Evolutionary conservation across 2,329 filamentous ascomycete genomes (phyloP).

Genomic region (Thermomyces lanuginosus): DNA sequence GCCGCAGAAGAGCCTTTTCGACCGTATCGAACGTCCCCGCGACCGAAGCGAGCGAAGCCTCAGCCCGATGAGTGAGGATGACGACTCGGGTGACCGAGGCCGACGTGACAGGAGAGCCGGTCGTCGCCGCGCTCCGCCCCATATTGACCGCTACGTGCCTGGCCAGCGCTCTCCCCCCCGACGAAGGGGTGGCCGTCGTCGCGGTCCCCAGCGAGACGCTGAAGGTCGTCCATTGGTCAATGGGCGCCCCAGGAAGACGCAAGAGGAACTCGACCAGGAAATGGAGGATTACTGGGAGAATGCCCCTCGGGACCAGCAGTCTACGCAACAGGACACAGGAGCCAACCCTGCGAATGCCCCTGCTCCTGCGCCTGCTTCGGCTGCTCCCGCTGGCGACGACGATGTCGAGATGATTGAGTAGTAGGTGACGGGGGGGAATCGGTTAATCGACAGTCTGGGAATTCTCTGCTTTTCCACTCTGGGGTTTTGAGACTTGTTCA

Average conservation of each 20-base stretch:
- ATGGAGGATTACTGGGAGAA: constrained; percentile 83
- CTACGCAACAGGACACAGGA: too few species aligned
- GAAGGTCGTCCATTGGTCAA: constrained; percentile 32
- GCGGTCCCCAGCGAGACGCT: constrained; percentile 24
- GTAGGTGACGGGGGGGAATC: too few species aligned
- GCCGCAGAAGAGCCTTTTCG: constrained; percentile 47
- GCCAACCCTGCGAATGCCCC: constrained; percentile 7
- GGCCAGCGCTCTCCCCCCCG: constrained; percentile 32
- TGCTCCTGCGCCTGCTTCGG: constrained; percentile 12
- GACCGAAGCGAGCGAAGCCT: constrained; percentile 26
- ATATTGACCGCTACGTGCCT: constrained; percentile 68
- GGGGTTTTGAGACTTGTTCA: too few species aligned
- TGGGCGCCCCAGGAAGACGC: constrained; percentile 59
- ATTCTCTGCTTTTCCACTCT: too few species aligned
- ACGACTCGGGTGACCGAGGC: constrained; percentile 19
- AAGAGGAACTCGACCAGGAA: constrained; percentile 85
- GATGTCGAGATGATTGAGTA: constrained; percentile 59
- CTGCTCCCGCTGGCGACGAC: constrained; percentile 27
- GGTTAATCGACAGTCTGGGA: too few species aligned
- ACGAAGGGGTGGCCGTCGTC: constrained; percentile 35
- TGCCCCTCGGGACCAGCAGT: too few species aligned
- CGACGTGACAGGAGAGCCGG: constrained; percentile 24
- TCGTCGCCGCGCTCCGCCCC: constrained; percentile 43
- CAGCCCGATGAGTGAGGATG: constrained; percentile 23
- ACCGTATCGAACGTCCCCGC: constrained; percentile 37